Percentiles rank a stretch among this genome's conserved stretches.
These are phyloP conservation scores for Nannochloropsis oceanica DNA, from an alignment of 108 stramenopile genomes.

Conservation along the genomic window DNA sequence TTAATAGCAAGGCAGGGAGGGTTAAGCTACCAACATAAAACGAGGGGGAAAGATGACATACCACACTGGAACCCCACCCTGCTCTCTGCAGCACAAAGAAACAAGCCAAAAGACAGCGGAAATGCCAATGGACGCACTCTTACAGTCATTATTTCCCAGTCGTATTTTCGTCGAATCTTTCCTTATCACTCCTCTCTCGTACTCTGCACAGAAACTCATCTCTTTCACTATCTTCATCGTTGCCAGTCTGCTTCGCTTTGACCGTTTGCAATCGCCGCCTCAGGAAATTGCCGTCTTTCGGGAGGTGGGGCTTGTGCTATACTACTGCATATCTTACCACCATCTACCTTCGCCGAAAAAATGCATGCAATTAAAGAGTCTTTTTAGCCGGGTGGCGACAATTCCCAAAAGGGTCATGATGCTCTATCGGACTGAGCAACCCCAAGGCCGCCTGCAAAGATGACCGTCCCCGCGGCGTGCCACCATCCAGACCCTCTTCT, in stretches of 20 bases:
- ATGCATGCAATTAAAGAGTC: too few species aligned
- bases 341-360: too few species aligned
- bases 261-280: too few species aligned
- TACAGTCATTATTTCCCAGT: background rate
- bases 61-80: background rate
- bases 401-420: background rate
- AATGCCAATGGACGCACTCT: background rate
- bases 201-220: background rate
- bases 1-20: too few species aligned
- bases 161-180: background rate
- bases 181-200: background rate
- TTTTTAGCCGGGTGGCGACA: too few species aligned
- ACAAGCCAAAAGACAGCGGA: background rate
- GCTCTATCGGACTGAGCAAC: background rate
- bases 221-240: background rate
- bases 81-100: background rate
- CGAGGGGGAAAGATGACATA: background rate
- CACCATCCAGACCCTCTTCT: background rate
- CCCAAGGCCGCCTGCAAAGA: background rate
- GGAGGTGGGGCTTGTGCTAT: too few species aligned
- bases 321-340: too few species aligned
- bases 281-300: too few species aligned
- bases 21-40: too few species aligned
- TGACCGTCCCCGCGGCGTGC: background rate
- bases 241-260: background rate